Evolutionary conservation across 768 basidiomycete genomes (phyloP).

Genomic region (Naganishia antarctica): DNA sequence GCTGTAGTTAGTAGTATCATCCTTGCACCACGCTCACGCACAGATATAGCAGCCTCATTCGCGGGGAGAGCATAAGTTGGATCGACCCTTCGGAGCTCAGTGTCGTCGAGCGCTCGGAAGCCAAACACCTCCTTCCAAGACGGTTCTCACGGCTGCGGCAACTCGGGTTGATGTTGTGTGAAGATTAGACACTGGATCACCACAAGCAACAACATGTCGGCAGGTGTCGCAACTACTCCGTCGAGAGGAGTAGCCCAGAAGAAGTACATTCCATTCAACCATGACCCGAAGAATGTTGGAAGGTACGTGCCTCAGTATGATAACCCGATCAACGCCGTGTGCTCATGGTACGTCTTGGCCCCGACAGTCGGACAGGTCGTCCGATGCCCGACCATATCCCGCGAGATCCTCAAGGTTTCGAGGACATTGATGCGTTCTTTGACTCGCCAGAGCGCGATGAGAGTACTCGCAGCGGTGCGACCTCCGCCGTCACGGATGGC

Average conservation of each 20-base stretch:
- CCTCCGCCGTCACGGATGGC: neutral
- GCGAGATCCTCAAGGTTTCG: conserved; percentile 45
- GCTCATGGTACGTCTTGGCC: neutral
- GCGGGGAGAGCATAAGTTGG: too few relatives aligned
- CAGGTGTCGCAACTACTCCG: conserved; percentile 1
- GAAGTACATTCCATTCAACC: conserved; percentile 39
- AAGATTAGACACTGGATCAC: neutral
- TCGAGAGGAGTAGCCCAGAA: conserved; percentile 8
- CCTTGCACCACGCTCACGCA: too few relatives aligned
- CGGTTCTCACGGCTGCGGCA: neutral
- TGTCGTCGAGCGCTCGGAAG: too few relatives aligned
- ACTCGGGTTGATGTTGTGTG: neutral
- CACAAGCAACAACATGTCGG: conserved; percentile 2
- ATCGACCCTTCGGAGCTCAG: too few relatives aligned
- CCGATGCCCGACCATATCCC: conserved; percentile 44
- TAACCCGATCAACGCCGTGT: neutral
- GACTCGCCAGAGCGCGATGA: conserved; percentile 17
- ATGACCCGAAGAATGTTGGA: conserved; percentile 42
- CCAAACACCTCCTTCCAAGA: too few relatives aligned
- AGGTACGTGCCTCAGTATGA: conserved; percentile 29
- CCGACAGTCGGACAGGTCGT: conserved; percentile 42
- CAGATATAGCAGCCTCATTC: too few relatives aligned
- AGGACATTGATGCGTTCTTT: conserved; percentile 48
- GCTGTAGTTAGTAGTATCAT: neutral
- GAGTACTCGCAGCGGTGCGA: conserved; percentile 2